These are phyloP conservation scores for Venturia carpophila DNA, from an alignment of 2,329 filamentous ascomycete genomes.

Conservation along the genomic window DNA sequence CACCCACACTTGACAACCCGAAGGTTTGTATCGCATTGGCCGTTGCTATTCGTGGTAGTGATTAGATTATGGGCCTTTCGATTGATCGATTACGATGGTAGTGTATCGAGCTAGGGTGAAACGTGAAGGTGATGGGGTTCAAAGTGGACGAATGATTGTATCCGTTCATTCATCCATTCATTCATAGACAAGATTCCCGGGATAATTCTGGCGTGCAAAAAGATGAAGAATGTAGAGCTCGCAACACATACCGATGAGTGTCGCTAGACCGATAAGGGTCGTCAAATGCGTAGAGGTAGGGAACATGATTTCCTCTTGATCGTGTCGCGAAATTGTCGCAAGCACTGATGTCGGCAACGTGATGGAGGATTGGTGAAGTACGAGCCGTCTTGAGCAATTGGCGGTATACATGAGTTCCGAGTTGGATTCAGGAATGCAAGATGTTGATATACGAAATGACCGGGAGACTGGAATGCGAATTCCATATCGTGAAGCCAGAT, in stretches of 20 bases:
- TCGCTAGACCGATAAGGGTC: background rate
- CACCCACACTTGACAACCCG: slow-evolving; percentile 6
- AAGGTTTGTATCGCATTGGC: slow-evolving; percentile 1
- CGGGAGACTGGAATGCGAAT: background rate
- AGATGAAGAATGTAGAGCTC: background rate
- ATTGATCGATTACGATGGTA: background rate
- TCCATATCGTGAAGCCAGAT: background rate
- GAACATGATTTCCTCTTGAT: background rate
- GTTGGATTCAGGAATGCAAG: background rate
- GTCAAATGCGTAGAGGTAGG: background rate
- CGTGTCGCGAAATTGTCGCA: background rate
- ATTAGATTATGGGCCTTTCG: background rate
- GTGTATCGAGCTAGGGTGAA: background rate
- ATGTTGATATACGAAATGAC: background rate
- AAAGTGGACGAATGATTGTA: too few relatives aligned
- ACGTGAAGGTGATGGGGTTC: background rate
- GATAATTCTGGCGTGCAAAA: background rate
- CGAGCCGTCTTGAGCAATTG: slow-evolving; percentile 6
- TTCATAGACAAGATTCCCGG: background rate
- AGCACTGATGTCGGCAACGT: background rate
- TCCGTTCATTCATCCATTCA: background rate
- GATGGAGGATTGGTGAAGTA: background rate
- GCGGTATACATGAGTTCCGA: slow-evolving; percentile 1
- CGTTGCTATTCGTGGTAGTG: background rate
- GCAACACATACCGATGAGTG: slow-evolving; percentile 11